These are phyloP conservation scores for Phytophthora agathidicida DNA, from an alignment of 352 stramenopile genomes.

Conservation along the genomic window DNA sequence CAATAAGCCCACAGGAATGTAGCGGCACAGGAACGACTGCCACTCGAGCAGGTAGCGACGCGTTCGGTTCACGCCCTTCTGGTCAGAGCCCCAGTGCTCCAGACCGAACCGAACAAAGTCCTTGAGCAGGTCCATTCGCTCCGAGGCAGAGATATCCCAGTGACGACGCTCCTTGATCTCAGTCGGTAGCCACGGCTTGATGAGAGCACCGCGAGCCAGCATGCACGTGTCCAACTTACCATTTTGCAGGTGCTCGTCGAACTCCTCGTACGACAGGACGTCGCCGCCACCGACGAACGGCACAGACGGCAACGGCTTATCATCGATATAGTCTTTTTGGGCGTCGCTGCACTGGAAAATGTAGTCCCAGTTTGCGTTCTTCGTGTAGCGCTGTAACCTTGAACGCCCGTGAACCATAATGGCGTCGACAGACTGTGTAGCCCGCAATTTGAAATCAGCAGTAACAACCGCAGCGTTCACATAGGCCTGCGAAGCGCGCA, in stretches of 20 bases:
- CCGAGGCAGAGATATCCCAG: slow-evolving; percentile 96
- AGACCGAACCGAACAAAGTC: slow-evolving; percentile 98
- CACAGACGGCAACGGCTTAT: slow-evolving; percentile 40
- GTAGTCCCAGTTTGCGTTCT: slow-evolving; percentile 98
- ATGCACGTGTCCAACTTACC: slow-evolving; percentile 91
- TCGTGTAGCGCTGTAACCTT: slow-evolving; percentile 97
- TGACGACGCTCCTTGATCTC: slow-evolving; percentile 99
- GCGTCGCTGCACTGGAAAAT: slow-evolving; percentile 91
- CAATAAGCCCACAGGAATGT: slow-evolving; percentile 98
- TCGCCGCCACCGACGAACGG: slow-evolving; percentile 94
- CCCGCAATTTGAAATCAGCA: slow-evolving; percentile 71
- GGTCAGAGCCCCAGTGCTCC: slow-evolving; percentile 99
- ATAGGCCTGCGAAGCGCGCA: slow-evolving; percentile 60
- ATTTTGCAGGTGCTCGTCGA: slow-evolving; percentile 82
- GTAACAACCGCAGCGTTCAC: slow-evolving; percentile 84
- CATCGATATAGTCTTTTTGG: slow-evolving; percentile 24
- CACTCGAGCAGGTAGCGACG: slow-evolving; percentile 99
- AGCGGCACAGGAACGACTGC: slow-evolving; percentile 98
- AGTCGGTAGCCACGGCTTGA: slow-evolving; percentile 99
- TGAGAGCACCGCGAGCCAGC: slow-evolving; percentile 94
- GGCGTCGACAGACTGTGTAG: slow-evolving; percentile 68
- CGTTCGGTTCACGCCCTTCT: slow-evolving; percentile 98
- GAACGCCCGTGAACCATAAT: slow-evolving; percentile 96
- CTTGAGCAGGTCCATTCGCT: slow-evolving; percentile 97
- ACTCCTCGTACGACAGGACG: slow-evolving; percentile 87